Evolutionary conservation across 2,329 filamentous ascomycete genomes (phyloP).

Genomic region (Chrysoporthe deuterocubensis): DNA sequence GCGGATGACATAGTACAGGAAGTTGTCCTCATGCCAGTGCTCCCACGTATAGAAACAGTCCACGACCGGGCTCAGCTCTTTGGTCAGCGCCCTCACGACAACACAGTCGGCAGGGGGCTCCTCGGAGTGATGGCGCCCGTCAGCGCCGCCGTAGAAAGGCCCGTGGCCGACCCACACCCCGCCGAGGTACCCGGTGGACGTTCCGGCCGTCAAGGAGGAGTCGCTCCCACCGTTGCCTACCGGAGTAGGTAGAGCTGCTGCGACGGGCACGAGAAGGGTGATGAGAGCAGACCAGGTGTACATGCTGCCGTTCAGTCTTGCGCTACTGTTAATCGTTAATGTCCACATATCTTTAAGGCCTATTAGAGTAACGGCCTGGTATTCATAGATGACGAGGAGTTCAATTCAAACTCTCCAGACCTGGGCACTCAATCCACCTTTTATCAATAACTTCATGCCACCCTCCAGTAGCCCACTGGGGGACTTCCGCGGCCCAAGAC

Average conservation of each 20-base stretch:
- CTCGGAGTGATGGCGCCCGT: neutral
- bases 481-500: neutral
- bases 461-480: too few species aligned
- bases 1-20: constrained; percentile 18
- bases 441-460: neutral
- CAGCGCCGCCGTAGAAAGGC: neutral
- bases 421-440: neutral
- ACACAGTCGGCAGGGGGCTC: constrained; percentile 9
- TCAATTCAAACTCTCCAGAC: neutral
- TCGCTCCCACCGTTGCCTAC: neutral
- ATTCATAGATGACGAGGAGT: neutral
- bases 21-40: constrained; percentile 14
- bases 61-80: constrained; percentile 16
- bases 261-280: neutral
- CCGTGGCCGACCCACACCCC: constrained; percentile 12
- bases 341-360: neutral
- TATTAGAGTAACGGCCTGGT: neutral
- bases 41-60: constrained; percentile 21
- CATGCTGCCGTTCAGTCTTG: neutral
- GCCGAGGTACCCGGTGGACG: constrained; percentile 3
- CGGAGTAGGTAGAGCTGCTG: constrained; percentile 1
- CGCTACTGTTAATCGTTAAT: neutral
- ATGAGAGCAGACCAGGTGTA: neutral
- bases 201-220: neutral
- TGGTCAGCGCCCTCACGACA: constrained; percentile 10